A percentile compares a stretch with the other conserved stretches of the same genome.
Conservation (phyloP, 2,329 filamentous ascomycete species). For the Zasmidium citrigriseum region DNA sequence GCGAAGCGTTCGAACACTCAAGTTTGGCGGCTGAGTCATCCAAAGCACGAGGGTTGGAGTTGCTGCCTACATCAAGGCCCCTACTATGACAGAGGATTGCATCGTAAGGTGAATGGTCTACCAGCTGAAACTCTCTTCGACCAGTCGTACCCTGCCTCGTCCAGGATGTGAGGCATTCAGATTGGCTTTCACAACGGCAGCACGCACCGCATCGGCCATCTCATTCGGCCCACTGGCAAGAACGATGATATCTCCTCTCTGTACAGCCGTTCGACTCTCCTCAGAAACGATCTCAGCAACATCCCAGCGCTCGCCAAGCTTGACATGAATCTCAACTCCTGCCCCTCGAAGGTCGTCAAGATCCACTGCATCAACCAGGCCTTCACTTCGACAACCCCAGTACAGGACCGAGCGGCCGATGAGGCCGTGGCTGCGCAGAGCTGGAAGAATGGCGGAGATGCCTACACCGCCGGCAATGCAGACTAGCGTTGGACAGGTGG, state of each 20-base stretch:
- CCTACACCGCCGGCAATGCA: constrained; percentile 52
- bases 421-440: constrained; percentile 30
- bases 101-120: too few relatives aligned
- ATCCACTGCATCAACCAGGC: constrained; percentile 26
- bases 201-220: constrained; percentile 45
- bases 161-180: neutral
- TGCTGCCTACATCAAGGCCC: too few relatives aligned
- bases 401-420: constrained; percentile 35
- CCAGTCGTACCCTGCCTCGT: neutral
- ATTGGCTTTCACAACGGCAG: constrained; percentile 29
- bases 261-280: neutral
- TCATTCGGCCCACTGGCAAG: constrained; percentile 45
- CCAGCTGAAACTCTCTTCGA: constrained; percentile 17
- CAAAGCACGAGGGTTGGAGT: too few relatives aligned
- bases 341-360: neutral
- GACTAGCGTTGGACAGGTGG: constrained; percentile 36
- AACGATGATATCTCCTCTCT: neutral
- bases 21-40: too few relatives aligned
- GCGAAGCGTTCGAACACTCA: too few relatives aligned
- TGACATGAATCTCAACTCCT: constrained; percentile 2
- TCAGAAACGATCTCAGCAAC: neutral
- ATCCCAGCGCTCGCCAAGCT: constrained; percentile 1
- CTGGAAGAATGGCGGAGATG: constrained; percentile 48
- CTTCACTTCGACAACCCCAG: constrained; percentile 38
- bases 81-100: too few relatives aligned